A percentile compares a stretch with the other conserved stretches of the same genome.
phyloP scores from a whole-genome alignment of 2,329 filamentous ascomycete genomes.

The Chaetomiaceae sp. region DNA sequence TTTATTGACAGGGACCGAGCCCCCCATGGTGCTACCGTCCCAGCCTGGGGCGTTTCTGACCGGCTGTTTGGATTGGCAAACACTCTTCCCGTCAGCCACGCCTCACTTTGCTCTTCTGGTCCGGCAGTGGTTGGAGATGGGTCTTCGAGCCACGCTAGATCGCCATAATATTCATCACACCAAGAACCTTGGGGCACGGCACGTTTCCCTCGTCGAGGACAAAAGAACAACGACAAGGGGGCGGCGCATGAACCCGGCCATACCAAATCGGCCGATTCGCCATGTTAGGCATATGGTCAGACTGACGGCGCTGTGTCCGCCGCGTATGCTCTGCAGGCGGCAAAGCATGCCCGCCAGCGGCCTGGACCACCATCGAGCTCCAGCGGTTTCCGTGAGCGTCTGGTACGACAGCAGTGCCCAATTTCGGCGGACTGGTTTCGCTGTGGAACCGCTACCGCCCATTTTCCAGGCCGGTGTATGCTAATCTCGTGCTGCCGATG shows the following conservation, averaged over 20 bases:
- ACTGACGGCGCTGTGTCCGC: constrained; percentile 6
- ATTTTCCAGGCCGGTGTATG: neutral
- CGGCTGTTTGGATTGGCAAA: constrained; percentile 5
- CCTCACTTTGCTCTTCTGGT: neutral
- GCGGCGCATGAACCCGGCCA: constrained; percentile 15
- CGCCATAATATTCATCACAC: neutral
- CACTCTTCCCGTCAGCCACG: neutral
- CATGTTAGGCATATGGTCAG: neutral
- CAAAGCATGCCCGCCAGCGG: constrained; percentile 16
- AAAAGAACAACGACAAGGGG: neutral
- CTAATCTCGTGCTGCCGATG: neutral
- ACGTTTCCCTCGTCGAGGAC: neutral
- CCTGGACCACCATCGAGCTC: neutral
- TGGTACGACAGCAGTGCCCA: neutral
- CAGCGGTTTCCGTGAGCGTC: neutral
- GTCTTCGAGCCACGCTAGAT: neutral
- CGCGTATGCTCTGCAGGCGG: constrained; percentile 11
- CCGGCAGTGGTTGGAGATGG: neutral
- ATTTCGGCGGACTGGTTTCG: neutral
- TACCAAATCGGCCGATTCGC: neutral
- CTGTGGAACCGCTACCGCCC: neutral
- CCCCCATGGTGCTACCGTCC: neutral
- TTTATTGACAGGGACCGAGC: constrained; percentile 4
- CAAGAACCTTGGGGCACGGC: neutral
- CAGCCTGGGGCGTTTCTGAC: neutral